Evolutionary conservation across 768 basidiomycete genomes (phyloP), one percentile per base, ranked within the genome.

Genomic region (Kwoniella sp.): DNA sequence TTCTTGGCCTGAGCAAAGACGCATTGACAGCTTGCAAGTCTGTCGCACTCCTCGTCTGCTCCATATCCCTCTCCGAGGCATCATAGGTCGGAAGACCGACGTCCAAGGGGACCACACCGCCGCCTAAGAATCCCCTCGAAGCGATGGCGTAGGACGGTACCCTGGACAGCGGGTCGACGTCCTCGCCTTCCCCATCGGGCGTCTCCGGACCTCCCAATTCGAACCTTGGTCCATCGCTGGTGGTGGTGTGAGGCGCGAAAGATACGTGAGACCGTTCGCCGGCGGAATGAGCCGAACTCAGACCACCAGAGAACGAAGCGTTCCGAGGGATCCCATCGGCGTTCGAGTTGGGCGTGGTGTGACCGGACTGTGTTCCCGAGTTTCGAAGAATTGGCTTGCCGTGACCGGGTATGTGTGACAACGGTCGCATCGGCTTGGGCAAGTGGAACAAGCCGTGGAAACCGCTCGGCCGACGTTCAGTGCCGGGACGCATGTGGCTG

Each of bases 111-210:
- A 86, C 84, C n/a, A 92, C 84, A 5, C 91, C 90, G 3, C 80
- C 82, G 6, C 91, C 91, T 23, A 92, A 79, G 74, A 92, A 93
- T 5, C 90, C 91, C 12, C 86, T 78, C 56, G 85, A 83, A 2
- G 92, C 89, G 39, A 88, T 80, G 17, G 80, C 80, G 73, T 98
- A 98, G 60, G 87, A 83, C 1, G 93, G 93, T 15, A 95, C 78
- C 47, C 87, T 77, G 80, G 82, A 59, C 80, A 87, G 63, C 82
- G 84, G 68, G 27, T 75, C 68, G 44, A 65, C 50, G 3, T 53
- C 37, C 26, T 55, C 56, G 34, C 65, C 41, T 46, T 57, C 45
- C 10, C 17, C 50, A 40, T 56, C 44, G 5, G 29, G 40, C 39
- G 29, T 19, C 29, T 55, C 53, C 22, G 20, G 36, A 14, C 37